Evolutionary conservation across 495 filamentous ascomycete species (phyloP), one percentile per base, ranked within the genome.

Genomic region (Staphylotrichum tortipilum): DNA sequence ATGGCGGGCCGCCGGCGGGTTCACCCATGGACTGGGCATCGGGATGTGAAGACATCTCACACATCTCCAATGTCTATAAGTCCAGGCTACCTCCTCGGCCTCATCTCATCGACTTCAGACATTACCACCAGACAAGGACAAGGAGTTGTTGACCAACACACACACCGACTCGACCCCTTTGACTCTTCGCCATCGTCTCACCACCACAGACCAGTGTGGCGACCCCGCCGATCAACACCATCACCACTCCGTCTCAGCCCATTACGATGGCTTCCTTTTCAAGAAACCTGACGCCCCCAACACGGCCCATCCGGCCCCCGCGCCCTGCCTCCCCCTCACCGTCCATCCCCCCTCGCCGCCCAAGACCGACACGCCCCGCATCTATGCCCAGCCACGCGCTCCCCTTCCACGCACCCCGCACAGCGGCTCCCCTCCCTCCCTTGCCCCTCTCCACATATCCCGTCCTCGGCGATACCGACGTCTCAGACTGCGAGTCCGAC

Each of bases 401-500:
- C 29, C 43, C 30, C 5, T 45, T 14, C 19, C 15, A 15, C 18
- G 2, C 18, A n/a, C 4, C 7, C 2, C 30, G 17, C 4, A 9
- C 30, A 23, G 30, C 30, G 7, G 2, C 43, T 10, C 10, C 35
- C 30, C 43, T 23, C 30, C 30, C 17, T 18, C 19, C 1, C 33
- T 30, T 15, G 12, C 22, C 7, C n/a, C 9, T 7, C 14, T 5
- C 42, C n/a, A n/a, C n/a, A n/a, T 31, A 31, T 10, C 39, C 22
- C 4, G 1, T 17, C 19, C 18, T 3, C 21, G n/a, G 3, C 10
- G 23, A 47, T 14, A 18, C 29, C 1, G 31, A 36, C 2, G 18
- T 12, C 7, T 47, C 50, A 10, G 34, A 47, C 19, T 40, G 35
- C 43, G 35, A 53, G 18, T 53, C 43, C 3, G 50, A 53, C 28